Conservation (phyloP, 345 rosid species). For the Murraya koenigii region DNA sequence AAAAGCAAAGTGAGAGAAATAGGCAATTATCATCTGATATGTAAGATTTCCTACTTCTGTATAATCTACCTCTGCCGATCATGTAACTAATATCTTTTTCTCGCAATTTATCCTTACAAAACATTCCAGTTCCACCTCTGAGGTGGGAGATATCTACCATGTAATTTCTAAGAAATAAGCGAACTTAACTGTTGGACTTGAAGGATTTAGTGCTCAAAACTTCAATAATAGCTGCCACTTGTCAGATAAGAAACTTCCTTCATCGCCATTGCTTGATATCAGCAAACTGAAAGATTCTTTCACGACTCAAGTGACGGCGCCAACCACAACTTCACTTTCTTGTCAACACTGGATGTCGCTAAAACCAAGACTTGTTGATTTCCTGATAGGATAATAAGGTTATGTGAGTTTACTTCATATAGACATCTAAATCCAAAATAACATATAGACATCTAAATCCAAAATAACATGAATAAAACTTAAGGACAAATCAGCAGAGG, state of each 20-base stretch:
- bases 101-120: background rate
- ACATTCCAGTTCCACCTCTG: background rate
- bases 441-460: background rate
- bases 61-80: background rate
- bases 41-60: background rate
- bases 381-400: constrained; percentile 42
- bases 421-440: background rate
- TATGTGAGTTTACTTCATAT: background rate
- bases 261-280: background rate
- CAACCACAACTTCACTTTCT: constrained; percentile 91
- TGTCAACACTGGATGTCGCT: constrained; percentile 77
- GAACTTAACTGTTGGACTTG: background rate
- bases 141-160: background rate
- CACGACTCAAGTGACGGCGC: constrained; percentile 45
- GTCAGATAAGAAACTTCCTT: constrained; percentile 9
- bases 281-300: background rate
- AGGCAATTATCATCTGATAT: background rate
- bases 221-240: background rate
- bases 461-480: background rate
- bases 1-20: background rate
- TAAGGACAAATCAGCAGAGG: background rate
- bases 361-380: constrained; percentile 43
- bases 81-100: background rate
- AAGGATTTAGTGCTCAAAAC: constrained; percentile 6
- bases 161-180: background rate